These are phyloP conservation scores for Aspergillus pseudoterreus DNA, from an alignment of 2,329 filamentous ascomycete genomes.

Conservation along the genomic window DNA sequence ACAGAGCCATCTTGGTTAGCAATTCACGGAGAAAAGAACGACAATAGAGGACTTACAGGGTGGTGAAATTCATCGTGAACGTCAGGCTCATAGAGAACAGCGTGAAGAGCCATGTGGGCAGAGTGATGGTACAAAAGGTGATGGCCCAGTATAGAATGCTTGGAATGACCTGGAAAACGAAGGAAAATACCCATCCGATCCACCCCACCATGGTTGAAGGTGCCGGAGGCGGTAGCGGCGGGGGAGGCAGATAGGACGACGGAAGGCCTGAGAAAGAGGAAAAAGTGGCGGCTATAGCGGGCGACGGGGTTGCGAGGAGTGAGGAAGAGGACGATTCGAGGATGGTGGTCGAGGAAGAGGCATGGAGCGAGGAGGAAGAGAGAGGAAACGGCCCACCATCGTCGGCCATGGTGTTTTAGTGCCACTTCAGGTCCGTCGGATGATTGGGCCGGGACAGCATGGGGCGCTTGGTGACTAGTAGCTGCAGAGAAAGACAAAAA, in stretches of 20 bases:
- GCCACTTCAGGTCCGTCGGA: neutral
- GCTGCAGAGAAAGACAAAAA: too few species aligned
- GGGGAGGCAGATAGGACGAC: conserved; percentile 19
- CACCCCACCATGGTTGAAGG: conserved; percentile 42
- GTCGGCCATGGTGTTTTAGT: neutral
- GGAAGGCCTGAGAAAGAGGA: conserved; percentile 16
- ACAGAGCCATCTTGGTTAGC: conserved; percentile 6
- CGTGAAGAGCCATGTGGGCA: conserved; percentile 85
- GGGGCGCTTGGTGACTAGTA: neutral
- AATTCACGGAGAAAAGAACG: conserved; percentile 3
- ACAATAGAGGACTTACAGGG: conserved; percentile 58
- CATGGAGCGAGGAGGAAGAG: neutral
- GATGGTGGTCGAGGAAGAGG: conserved; percentile 3
- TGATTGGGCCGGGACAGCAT: neutral
- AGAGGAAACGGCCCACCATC: neutral
- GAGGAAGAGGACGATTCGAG: conserved; percentile 9
- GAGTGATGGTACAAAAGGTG: conserved; percentile 79
- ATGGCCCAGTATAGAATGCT: conserved; percentile 71
- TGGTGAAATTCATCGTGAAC: conserved; percentile 98
- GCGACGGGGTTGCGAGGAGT: conserved; percentile 10
- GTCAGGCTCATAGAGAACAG: conserved; percentile 90
- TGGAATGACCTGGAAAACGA: conserved; percentile 53
- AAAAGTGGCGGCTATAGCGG: conserved; percentile 20
- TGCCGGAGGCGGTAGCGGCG: conserved; percentile 26
- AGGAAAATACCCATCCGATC: conserved; percentile 47